Conservation (phyloP, 2,329 filamentous ascomycete species). For the Penicillium psychrosexuale region DNA sequence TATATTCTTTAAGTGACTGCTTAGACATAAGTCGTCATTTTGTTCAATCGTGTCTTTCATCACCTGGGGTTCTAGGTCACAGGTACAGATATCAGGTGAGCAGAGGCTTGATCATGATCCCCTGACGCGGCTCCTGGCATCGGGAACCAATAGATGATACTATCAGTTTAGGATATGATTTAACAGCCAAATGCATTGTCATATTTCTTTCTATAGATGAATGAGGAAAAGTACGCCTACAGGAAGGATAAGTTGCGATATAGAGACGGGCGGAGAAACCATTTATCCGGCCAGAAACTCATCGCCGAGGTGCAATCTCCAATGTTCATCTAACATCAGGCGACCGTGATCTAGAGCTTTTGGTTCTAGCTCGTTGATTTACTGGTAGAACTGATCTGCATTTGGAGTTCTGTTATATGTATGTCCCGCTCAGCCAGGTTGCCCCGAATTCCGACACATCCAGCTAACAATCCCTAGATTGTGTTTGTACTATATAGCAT, state of each 20-base stretch:
- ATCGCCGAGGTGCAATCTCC: conserved; percentile 7
- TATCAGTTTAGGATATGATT: neutral
- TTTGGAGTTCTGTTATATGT: neutral
- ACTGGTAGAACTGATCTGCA: neutral
- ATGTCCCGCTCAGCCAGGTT: neutral
- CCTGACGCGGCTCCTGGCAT: neutral
- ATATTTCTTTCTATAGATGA: neutral
- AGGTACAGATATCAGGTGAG: conserved; percentile 6
- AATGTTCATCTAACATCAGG: conserved; percentile 1
- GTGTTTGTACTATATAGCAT: conserved; percentile 8
- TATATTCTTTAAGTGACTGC: neutral
- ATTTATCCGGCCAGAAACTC: conserved; percentile 8
- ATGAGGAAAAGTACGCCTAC: neutral
- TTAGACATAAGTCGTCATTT: neutral
- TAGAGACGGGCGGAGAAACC: neutral
- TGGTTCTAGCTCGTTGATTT: neutral
- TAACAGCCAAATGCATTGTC: neutral
- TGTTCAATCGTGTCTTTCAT: conserved; percentile 1
- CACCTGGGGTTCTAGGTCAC: conserved; percentile 7
- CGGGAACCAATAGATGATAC: neutral
- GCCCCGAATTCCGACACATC: neutral
- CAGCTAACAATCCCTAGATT: conserved; percentile 9
- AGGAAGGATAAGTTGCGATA: neutral
- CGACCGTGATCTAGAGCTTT: conserved; percentile 3
- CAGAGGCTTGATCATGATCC: conserved; percentile 1